These are phyloP conservation scores for Erysimum pusillum DNA, from an alignment of 441 rosid genomes.

Conservation along the genomic window DNA sequence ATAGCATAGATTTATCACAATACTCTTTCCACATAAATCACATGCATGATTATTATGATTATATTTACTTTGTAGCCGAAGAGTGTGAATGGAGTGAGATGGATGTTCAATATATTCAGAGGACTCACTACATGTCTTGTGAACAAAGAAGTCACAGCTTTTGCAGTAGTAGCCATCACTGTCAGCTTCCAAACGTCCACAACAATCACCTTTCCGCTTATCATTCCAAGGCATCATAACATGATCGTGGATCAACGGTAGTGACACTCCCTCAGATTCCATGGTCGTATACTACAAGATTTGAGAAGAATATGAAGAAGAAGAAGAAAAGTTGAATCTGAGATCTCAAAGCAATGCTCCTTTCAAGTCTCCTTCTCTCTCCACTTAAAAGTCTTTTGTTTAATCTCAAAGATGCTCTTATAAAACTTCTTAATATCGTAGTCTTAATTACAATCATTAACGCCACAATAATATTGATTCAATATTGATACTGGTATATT, in stretches of 20 bases:
- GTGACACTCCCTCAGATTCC: slow-evolving; percentile 10
- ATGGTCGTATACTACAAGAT: slow-evolving; percentile 38
- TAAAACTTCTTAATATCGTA: too few relatives aligned
- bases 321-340: neutral
- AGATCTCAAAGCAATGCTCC: neutral
- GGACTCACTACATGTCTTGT: neutral
- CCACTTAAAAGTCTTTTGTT: neutral
- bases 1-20: neutral
- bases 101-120: neutral
- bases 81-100: neutral
- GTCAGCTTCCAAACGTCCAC: neutral
- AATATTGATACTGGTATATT: too few relatives aligned
- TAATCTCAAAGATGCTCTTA: too few relatives aligned
- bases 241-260: neutral
- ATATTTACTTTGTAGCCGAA: neutral
- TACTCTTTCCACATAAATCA: accelerated
- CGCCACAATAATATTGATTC: too few relatives aligned
- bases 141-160: neutral
- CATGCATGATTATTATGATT: neutral
- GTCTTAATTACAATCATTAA: too few relatives aligned
- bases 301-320: slow-evolving; percentile 18
- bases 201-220: neutral
- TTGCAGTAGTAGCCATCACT: neutral
- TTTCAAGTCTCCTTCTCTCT: neutral
- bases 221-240: neutral